Evolutionary conservation across 306 rosid genomes (phyloP), one percentile per base, ranked within the genome.

Genomic region (Neltuma alba): DNA sequence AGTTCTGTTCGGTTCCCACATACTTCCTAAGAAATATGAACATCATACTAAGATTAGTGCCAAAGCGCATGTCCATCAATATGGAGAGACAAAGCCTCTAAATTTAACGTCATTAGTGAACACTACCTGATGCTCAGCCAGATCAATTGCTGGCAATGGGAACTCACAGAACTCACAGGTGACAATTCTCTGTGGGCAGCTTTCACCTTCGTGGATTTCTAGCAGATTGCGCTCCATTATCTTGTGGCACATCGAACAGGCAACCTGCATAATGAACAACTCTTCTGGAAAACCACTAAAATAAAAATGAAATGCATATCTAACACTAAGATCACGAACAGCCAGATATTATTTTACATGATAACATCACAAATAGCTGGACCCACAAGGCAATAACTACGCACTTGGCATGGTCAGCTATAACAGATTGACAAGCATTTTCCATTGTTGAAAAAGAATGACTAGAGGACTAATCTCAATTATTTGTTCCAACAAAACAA

Each of bases 161-260:
- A 94, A 94, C 87, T 94, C 98, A 76, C 98, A 94, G 88, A 91
- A 94, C 67, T 94, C 94, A 47, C 98, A 94, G 5, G 93, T 92
- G 42, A 83, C 94, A 74, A 94, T 88, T 88, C 97, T 89, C 81
- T 81, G 91, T 41, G 97, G 97, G 88, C 97, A 94, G 70, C 84
- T 89, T 86, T 94, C 94, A 38, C 97, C 94, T 87, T 79, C 91
- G 84, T 94, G 98, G 81, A 85, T 79, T 58, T 91, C 91, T 81
- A 94, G 81, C 79, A 87, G 76, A 71, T 92, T 93, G 48, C 98
- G 97, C 66, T 91, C 88, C 92, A 94, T 88, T 52, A 89, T 89
- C 90, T 89, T 94, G 36, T 90, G 91, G 85, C 98, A 94, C 73
- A 89, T 88, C 67, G 94, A 88, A 85, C 98, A 94, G 38, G 97